Evolutionary conservation across 2,329 filamentous ascomycete genomes (phyloP).

Genomic region (Aspergillus ibericus): DNA sequence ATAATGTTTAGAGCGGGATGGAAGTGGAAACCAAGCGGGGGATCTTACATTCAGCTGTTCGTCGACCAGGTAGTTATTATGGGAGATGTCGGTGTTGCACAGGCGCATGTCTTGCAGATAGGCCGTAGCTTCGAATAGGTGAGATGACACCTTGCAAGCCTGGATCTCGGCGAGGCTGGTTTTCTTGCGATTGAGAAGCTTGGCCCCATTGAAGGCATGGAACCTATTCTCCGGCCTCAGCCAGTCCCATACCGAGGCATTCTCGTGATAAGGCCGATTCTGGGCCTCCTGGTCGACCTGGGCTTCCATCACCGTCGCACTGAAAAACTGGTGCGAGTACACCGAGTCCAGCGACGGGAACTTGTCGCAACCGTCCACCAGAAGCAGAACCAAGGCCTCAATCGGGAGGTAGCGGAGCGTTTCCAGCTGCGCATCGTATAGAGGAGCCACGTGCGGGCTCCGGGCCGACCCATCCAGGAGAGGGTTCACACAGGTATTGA

Average conservation of each 20-base stretch:
- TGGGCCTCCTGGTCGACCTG: constrained; percentile 21
- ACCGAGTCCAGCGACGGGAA: constrained; percentile 32
- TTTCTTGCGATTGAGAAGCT: background rate
- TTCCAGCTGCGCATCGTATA: background rate
- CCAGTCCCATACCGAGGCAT: too few relatives aligned
- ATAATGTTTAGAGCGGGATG: background rate
- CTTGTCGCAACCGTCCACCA: constrained; percentile 23
- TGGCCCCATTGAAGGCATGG: background rate
- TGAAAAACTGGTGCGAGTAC: constrained; percentile 25
- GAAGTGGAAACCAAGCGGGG: background rate
- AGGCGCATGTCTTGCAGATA: constrained; percentile 32
- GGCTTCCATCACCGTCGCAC: constrained; percentile 32
- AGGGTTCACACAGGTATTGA: background rate
- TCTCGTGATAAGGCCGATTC: background rate
- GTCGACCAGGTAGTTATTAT: constrained; percentile 32
- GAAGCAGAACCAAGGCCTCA: constrained; percentile 29
- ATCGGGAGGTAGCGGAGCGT: constrained; percentile 11
- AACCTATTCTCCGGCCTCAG: background rate
- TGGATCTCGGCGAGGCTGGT: constrained; percentile 18
- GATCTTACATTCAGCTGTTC: background rate
- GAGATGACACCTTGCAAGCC: constrained; percentile 31
- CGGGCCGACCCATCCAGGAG: background rate
- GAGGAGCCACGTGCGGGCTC: background rate
- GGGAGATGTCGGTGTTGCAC: constrained; percentile 30
- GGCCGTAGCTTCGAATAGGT: constrained; percentile 29